These are phyloP conservation scores for Auxenochlorella pyrenoidosa DNA, from an alignment of 139 green algal genomes.

Conservation along the genomic window DNA sequence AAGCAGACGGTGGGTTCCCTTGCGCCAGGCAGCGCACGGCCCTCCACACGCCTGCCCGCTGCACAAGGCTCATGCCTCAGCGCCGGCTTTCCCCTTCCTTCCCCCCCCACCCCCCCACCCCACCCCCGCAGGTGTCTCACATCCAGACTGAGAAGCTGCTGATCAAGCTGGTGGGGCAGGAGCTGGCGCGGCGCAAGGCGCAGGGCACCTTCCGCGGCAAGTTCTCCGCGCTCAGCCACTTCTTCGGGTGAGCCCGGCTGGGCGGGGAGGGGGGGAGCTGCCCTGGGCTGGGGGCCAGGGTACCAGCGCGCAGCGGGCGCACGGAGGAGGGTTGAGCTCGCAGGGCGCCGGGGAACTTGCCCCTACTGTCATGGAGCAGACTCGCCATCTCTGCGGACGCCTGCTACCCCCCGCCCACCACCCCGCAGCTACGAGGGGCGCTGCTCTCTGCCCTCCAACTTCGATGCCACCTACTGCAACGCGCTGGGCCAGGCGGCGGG, in stretches of 20 bases:
- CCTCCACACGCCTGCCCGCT: no score
- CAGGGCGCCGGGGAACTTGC: no score
- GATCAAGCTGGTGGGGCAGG: conserved; percentile 49
- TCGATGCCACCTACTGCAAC: conserved; percentile 74
- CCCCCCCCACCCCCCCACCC: neutral
- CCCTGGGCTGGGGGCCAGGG: no score
- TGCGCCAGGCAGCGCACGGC: no score
- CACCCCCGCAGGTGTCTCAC: neutral
- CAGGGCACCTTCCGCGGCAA: conserved; percentile 45
- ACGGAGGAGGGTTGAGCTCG: neutral
- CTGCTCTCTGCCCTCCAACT: conserved; percentile 72
- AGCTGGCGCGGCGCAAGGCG: conserved; percentile 43
- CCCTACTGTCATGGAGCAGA: no score
- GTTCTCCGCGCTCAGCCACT: conserved; percentile 55
- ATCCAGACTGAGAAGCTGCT: conserved; percentile 74
- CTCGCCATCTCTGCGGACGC: neutral
- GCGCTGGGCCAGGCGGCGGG: conserved; percentile 63
- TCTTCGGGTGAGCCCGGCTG: conserved; percentile 52
- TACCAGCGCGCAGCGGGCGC: neutral
- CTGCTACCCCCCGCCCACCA: neutral
- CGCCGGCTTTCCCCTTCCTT: no score
- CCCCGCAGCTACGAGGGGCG: conserved; percentile 66
- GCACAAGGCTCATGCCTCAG: neutral
- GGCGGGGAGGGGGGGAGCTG: no score
- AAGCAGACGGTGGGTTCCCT: no score